Percentiles rank a stretch among this genome's conserved stretches.
phyloP scores from a whole-genome alignment of 2,329 filamentous ascomycete species.

The Torrubiellomyces zombiae region DNA sequence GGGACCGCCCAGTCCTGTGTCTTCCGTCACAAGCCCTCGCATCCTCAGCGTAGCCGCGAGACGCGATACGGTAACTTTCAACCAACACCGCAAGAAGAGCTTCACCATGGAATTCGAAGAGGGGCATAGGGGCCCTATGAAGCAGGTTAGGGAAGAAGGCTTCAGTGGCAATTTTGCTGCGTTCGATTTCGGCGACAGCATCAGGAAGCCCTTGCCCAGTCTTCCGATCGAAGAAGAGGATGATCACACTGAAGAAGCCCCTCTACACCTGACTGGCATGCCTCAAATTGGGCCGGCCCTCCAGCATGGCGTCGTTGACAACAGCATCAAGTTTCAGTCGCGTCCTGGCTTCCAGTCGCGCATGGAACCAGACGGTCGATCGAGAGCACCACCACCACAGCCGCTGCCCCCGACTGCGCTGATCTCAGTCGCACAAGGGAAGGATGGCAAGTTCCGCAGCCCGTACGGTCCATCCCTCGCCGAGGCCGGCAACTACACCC shows the following conservation, averaged over 20 bases:
- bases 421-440: no score
- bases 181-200: constrained; percentile 20
- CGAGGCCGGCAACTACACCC: constrained; percentile 4
- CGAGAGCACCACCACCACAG: constrained; percentile 7
- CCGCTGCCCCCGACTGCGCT: constrained; percentile 9
- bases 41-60: constrained; percentile 32
- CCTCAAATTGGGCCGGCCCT: no score
- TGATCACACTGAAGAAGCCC: no score
- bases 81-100: constrained; percentile 27
- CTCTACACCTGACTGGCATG: no score
- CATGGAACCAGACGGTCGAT: constrained; percentile 8
- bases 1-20: constrained; percentile 27
- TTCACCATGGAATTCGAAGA: constrained; percentile 24
- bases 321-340: no score
- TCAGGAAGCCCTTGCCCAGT: no score
- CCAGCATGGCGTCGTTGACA: no score
- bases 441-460: no score
- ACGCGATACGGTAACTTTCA: constrained; percentile 32
- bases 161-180: constrained; percentile 20
- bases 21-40: constrained; percentile 23
- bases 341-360: constrained; percentile 13
- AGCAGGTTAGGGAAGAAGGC: constrained; percentile 13
- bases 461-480: constrained; percentile 9
- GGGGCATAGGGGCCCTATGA: constrained; percentile 6
- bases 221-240: no score